Evolutionary conservation across 495 filamentous ascomycete species (phyloP), one percentile per base, ranked within the genome.

Genomic region (Podospora anserina): DNA sequence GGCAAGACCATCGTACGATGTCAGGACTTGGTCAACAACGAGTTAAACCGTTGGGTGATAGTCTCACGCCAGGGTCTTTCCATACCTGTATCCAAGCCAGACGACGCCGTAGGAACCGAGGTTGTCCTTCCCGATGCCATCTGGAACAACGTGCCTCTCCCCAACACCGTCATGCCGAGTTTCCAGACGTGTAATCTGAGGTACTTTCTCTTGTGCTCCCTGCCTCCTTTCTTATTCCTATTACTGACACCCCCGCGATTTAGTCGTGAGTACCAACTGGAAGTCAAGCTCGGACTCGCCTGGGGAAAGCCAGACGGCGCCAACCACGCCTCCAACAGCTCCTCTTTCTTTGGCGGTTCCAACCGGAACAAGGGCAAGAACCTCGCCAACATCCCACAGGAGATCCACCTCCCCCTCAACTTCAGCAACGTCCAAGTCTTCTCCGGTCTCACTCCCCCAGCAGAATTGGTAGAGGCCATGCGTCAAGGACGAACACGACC

Each of bases 111-210:
- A 1, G 86, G 86, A 19, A 84, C 84, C n/a, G 91, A 94, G 70
- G 82, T 88, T 65, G 80, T 85, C 54, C 76, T 97, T 15, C 89
- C 93, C 66, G 72, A 85, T 6, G 78, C 73, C 0, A 70, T 94
- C 39, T 99, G 95, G 95, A 83, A 84, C 63, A 79, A 79, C 27
- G 77, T 86, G 19, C 82, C 87, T 4, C 79, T 98, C 18, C 95
- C 95, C 4, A 93, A 91, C 73, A 93, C 89, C 1, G 85, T 98
- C 32, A 88, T 92, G 23, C 95, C 95, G 0, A 87, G 86, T 4
- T 99, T 99, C 74, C 81, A 87, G 59, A 94, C 93, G 20, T 99
- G 95, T 75, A 98, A 98, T 76, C 87, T 99, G 63, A 82, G 83
- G 63, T 78, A 65, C 5, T 58, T 67, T 4, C 9, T n/a, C 30